Conservation (phyloP, 371 early-diverging fungal genomes). For the Smittium culicis region DNA sequence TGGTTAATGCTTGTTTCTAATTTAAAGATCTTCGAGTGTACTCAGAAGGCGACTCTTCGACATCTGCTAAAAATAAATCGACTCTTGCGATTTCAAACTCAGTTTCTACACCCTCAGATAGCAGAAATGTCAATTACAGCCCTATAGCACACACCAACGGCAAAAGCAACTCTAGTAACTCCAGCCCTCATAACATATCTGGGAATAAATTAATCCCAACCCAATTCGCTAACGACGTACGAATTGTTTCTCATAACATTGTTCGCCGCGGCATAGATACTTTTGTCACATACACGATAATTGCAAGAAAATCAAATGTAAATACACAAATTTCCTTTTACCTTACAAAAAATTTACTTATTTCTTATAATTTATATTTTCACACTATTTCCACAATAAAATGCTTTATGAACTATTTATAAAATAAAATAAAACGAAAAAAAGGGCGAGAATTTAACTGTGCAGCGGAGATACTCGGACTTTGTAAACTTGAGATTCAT, state of each 20-base stretch:
- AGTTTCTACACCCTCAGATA: not conserved
- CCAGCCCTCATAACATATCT: no score
- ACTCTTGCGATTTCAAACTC: not conserved
- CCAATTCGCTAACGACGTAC: constrained; percentile 7
- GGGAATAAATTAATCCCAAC: no score
- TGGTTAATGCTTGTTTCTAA: no score
- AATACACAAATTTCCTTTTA: not conserved
- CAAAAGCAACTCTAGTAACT: no score
- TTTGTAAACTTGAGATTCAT: constrained; percentile 4
- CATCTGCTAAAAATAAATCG: not conserved
- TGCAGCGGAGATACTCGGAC: constrained; percentile 2
- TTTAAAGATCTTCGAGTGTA: no score
- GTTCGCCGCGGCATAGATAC: not conserved
- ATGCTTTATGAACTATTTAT: constrained; percentile 1
- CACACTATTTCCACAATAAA: not conserved
- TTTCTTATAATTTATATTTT: not conserved
- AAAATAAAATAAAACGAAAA: not conserved
- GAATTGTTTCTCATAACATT: constrained; percentile 6
- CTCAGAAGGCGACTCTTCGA: not conserved
- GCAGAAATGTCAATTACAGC: not conserved
- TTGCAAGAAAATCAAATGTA: not conserved
- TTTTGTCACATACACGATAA: not conserved
- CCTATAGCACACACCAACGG: not conserved
- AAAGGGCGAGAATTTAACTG: constrained; percentile 3
- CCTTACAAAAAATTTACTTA: not conserved